These are phyloP conservation scores for Penicillium steckii DNA, from an alignment of 495 filamentous ascomycete species.

Conservation along the genomic window DNA sequence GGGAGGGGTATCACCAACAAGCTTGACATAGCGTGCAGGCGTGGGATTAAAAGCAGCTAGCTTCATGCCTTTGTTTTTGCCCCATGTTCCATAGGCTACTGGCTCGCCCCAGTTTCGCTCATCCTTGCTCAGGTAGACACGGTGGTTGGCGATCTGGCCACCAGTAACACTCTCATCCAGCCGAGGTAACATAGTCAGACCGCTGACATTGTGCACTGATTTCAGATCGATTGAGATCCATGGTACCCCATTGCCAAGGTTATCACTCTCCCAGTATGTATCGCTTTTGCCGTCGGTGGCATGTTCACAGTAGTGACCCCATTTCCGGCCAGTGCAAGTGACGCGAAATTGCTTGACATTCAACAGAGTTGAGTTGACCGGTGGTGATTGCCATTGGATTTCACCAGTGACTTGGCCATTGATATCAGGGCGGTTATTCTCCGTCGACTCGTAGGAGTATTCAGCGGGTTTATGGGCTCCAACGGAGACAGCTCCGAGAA, in stretches of 20 bases:
- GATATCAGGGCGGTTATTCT: not conserved
- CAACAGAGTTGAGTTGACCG: not conserved
- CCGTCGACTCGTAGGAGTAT: slow-evolving; percentile 1
- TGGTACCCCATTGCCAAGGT: not conserved
- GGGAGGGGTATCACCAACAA: slow-evolving; percentile 12
- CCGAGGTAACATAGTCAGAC: slow-evolving; percentile 25
- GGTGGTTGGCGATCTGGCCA: slow-evolving; percentile 41
- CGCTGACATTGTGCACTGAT: slow-evolving; percentile 12
- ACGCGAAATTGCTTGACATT: not conserved
- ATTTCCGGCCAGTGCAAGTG: slow-evolving; percentile 7
- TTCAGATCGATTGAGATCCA: slow-evolving; percentile 11
- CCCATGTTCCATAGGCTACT: slow-evolving; percentile 47
- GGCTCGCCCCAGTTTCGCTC: slow-evolving; percentile 26
- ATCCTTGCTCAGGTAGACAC: slow-evolving; percentile 40
- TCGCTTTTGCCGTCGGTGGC: slow-evolving; percentile 13
- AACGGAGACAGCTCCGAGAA: slow-evolving; percentile 6
- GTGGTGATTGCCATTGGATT: slow-evolving; percentile 5
- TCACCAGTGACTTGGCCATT: not conserved
- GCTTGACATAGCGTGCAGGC: slow-evolving; percentile 40
- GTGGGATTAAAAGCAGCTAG: slow-evolving; percentile 37
- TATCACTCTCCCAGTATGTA: slow-evolving; percentile 18
- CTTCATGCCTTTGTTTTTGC: slow-evolving; percentile 36
- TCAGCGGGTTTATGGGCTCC: not conserved
- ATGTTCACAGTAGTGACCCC: slow-evolving; percentile 6
- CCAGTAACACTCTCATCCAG: slow-evolving; percentile 22